Evolutionary conservation across 2,329 filamentous ascomycete genomes (phyloP), one percentile per base, ranked within the genome.

Genomic region (Clarireedia paspali): DNA sequence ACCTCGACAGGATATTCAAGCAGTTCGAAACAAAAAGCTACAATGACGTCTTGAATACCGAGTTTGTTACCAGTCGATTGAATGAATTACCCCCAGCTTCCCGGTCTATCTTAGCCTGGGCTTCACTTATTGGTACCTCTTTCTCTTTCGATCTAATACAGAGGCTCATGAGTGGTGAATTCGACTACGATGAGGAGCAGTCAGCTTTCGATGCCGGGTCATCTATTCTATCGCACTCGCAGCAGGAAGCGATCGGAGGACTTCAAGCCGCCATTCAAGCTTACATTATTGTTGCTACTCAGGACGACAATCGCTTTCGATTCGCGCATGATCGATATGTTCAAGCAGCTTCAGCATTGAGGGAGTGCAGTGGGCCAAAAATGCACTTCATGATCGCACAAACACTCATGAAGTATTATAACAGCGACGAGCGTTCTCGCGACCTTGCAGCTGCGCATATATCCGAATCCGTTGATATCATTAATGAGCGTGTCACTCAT

Each of bases 361-460:
- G 81, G 59, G 84, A 91, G 67, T 84, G 82, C 65, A 83, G 87
- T 55, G 74, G 80, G 23, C 75, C 80, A 20, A 87, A 88, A 63
- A 96, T 96, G 91, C 91, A 96, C 70, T 96, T 91, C 64, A 83
- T 91, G 47, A 89, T 96, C 64, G 87, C 89, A 0, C 85, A 89
- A 66, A 87, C 86, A 0, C 81, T 96, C 62, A 82, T 91, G 69
- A 87, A 88, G 63, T 85, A 91, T 63, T 82, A 80, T 58, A 67
- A 75, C 6, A 71, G 79, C 24, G 84, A 90, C 58, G 75, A 81
- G 1, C 78, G 78, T 50, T 78, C 80, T 26, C 78, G 84, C 12
- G 91, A 95, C 66, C 85, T 82, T 57, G 85, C 87, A 58, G 89
- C 90, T 23, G 81, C 85, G 5, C 92, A 96, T 68, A 86, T 96